Conservation (phyloP, 148 eudicot genomes). For the Spergularia marina region DNA sequence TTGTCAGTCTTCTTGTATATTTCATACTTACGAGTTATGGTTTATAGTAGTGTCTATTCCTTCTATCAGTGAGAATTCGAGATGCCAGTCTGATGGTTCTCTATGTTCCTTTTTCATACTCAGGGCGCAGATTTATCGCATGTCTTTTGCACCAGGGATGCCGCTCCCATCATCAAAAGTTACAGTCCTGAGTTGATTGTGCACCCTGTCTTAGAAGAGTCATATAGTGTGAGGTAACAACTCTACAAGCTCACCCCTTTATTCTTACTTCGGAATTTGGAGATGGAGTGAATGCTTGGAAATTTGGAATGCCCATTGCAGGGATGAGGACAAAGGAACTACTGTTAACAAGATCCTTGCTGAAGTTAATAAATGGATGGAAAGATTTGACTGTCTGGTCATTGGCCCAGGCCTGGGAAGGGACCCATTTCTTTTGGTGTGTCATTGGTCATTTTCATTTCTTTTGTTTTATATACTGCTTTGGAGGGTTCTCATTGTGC, state of each 20-base stretch:
- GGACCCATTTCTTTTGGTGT: slow-evolving; percentile 92
- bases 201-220: slow-evolving; percentile 94
- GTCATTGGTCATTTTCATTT: slow-evolving; percentile 10
- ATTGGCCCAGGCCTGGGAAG: slow-evolving; percentile 99
- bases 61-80: background rate
- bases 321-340: slow-evolving; percentile 67
- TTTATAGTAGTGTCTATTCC: background rate
- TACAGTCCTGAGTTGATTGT: slow-evolving; percentile 96
- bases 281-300: slow-evolving; percentile 1
- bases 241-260: background rate
- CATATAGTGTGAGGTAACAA: slow-evolving; percentile 72
- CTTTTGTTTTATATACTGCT: slow-evolving; percentile 6
- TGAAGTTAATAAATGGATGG: slow-evolving; percentile 91
- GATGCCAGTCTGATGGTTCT: slow-evolving; percentile 1
- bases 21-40: background rate
- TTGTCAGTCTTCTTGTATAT: slow-evolving; percentile 49
- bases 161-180: slow-evolving; percentile 88
- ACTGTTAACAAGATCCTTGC: slow-evolving; percentile 53
- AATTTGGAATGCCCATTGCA: slow-evolving; percentile 26
- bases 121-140: slow-evolving; percentile 99
- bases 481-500: background rate
- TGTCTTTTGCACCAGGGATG: slow-evolving; percentile 94
- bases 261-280: background rate
- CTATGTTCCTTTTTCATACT: slow-evolving; percentile 5
- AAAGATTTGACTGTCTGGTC: slow-evolving; percentile 94